Percentiles rank a stretch among this genome's conserved stretches.
Conservation (phyloP, 371 early-diverging fungal genomes). For the Mucor piriformis region DNA sequence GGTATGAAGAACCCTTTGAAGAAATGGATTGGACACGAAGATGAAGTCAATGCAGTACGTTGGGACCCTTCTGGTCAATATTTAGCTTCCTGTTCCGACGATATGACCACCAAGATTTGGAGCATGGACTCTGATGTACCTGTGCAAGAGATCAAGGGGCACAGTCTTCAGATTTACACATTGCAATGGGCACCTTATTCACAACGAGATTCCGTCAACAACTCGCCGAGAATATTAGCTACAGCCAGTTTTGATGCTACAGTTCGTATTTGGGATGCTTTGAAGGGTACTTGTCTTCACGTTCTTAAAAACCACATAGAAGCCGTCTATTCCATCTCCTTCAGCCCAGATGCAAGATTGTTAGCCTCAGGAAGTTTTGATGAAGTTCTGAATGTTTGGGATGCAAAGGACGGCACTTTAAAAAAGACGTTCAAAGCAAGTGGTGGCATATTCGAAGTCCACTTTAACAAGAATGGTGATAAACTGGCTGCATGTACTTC, state of each 20-base stretch:
- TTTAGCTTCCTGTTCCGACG: slow-evolving; percentile 93
- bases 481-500: slow-evolving; percentile 58
- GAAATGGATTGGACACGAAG: slow-evolving; percentile 79
- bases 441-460: slow-evolving; percentile 79
- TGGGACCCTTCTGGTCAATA: slow-evolving; percentile 86
- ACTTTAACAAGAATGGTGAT: slow-evolving; percentile 68
- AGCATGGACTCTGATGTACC: slow-evolving; percentile 44
- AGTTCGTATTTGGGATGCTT: slow-evolving; percentile 90
- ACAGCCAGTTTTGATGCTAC: slow-evolving; percentile 92
- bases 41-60: slow-evolving; percentile 86
- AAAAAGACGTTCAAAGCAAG: slow-evolving; percentile 69
- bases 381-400: slow-evolving; percentile 80
- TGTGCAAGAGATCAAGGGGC: slow-evolving; percentile 68
- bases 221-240: slow-evolving; percentile 57
- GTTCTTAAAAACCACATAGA: slow-evolving; percentile 76
- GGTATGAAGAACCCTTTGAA: slow-evolving; percentile 68
- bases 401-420: slow-evolving; percentile 69
- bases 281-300: slow-evolving; percentile 71
- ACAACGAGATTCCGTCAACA: slow-evolving; percentile 6
- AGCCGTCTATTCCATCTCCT: slow-evolving; percentile 85
- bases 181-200: slow-evolving; percentile 65
- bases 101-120: slow-evolving; percentile 79
- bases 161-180: slow-evolving; percentile 78
- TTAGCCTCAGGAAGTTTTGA: slow-evolving; percentile 92
- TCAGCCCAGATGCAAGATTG: slow-evolving; percentile 81